A percentile compares a stretch with the other conserved stretches of the same genome.
These are phyloP conservation scores for Benincasa hispida DNA, from an alignment of 306 rosid species.

Conservation along the genomic window DNA sequence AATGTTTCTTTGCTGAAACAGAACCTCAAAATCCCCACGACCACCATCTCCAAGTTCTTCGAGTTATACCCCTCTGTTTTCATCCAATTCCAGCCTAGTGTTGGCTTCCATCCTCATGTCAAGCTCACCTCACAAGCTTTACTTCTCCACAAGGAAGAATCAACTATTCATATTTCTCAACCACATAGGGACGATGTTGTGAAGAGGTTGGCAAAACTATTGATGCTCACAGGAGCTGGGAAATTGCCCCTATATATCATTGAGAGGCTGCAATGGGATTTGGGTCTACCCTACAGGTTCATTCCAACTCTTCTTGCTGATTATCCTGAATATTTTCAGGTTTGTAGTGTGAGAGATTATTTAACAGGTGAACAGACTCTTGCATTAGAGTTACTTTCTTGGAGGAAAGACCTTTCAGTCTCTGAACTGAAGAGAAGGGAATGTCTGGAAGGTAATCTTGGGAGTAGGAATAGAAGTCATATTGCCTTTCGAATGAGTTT, in stretches of 20 bases:
- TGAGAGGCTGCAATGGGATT: conserved; percentile 68
- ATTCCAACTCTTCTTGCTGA: conserved; percentile 41
- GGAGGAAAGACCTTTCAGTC: conserved; percentile 52
- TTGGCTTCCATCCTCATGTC: conserved; percentile 36
- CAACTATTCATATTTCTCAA: conserved; percentile 27
- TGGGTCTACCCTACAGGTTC: conserved; percentile 67
- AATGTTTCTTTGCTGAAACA: conserved; percentile 42
- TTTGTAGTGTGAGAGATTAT: conserved; percentile 37
- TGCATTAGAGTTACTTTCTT: conserved; percentile 57
- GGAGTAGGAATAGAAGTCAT: conserved; percentile 19
- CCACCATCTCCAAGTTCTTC: conserved; percentile 37
- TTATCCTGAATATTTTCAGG: conserved; percentile 66
- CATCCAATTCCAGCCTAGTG: conserved; percentile 36
- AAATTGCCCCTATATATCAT: conserved; percentile 55
- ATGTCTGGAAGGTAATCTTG: conserved; percentile 4
- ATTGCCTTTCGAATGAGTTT: conserved; percentile 51
- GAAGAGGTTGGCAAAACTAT: conserved; percentile 45
- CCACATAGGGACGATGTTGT: conserved; percentile 31
- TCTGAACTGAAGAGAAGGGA: conserved; percentile 64
- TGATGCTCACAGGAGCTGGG: conserved; percentile 57
- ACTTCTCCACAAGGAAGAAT: conserved; percentile 50
- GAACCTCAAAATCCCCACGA: conserved; percentile 34
- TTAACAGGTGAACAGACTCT: conserved; percentile 42
- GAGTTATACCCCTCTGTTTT: conserved; percentile 38
- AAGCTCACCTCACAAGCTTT: conserved; percentile 48